Conservation (phyloP, 1,139 yeast genomes). For the Hyphopichia fennica region DNA sequence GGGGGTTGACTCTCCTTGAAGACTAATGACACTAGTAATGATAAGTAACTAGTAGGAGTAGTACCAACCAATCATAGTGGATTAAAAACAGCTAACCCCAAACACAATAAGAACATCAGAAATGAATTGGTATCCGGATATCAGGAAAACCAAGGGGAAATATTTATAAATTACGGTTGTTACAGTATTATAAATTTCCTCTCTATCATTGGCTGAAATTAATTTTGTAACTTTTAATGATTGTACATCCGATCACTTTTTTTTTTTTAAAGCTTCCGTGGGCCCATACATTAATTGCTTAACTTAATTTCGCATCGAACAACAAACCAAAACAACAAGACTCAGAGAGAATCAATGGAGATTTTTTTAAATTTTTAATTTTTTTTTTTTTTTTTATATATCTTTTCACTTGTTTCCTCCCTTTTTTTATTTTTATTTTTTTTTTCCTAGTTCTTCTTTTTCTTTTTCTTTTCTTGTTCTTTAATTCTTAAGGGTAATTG, state of each 20-base stretch:
- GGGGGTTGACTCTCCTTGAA: too few relatives aligned
- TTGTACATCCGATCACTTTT: background rate
- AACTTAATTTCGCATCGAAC: too few relatives aligned
- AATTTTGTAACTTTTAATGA: background rate
- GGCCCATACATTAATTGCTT: background rate
- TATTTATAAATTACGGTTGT: too few relatives aligned
- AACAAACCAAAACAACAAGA: background rate
- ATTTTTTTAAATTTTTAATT: too few relatives aligned
- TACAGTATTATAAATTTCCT: conserved; percentile 18
- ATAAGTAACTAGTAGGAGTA: too few relatives aligned
- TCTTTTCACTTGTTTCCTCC: background rate
- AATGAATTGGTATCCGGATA: too few relatives aligned
- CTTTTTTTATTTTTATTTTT: background rate
- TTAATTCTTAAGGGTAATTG: conserved; percentile 5
- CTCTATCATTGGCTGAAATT: conserved; percentile 14
- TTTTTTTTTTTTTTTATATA: background rate
- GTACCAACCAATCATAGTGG: too few relatives aligned
- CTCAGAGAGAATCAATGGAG: background rate
- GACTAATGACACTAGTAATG: too few relatives aligned
- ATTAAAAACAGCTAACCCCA: too few relatives aligned
- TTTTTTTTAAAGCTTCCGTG: background rate
- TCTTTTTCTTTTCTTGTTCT: conserved; percentile 3
- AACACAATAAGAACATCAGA: too few relatives aligned
- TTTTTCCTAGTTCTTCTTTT: conserved; percentile 5
- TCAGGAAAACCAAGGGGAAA: too few relatives aligned